Evolutionary conservation across 208 protist species (phyloP).

Genomic region (Trypanosoma rangeli): DNA sequence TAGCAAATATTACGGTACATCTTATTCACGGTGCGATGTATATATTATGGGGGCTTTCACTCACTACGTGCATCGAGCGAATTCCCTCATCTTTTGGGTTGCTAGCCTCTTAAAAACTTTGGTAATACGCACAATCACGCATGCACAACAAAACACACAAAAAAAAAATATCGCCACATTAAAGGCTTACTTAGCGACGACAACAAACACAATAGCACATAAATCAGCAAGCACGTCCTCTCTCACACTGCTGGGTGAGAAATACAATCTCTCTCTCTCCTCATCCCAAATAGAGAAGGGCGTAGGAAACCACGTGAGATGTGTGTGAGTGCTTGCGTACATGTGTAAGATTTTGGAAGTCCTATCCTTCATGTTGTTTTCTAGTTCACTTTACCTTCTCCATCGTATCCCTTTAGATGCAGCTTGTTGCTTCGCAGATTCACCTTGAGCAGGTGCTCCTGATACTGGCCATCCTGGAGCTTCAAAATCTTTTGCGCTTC

Average conservation of each 20-base stretch:
- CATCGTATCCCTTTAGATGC: slow-evolving; percentile 91
- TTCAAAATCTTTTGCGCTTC: slow-evolving; percentile 39
- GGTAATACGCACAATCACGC: neutral
- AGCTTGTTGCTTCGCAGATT: slow-evolving; percentile 80
- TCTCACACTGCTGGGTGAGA: neutral
- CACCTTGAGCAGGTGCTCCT: slow-evolving; percentile 63
- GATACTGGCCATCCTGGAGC: slow-evolving; percentile 44
- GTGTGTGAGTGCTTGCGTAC: neutral
- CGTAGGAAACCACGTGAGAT: neutral
- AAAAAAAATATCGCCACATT: slow-evolving; percentile 1
- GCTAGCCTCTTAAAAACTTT: neutral
- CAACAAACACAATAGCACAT: neutral
- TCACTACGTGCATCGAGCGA: neutral
- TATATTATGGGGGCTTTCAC: neutral
- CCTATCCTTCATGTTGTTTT: slow-evolving; percentile 19
- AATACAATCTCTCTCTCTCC: neutral
- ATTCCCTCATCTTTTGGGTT: neutral
- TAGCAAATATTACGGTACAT: neutral
- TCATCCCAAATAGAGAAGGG: neutral
- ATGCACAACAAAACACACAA: slow-evolving; percentile 1
- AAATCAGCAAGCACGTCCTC: neutral
- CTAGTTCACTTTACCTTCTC: slow-evolving; percentile 53
- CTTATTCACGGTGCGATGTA: neutral
- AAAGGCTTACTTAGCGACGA: neutral
- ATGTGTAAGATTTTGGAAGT: neutral